phyloP scores from a whole-genome alignment of 371 early-diverging fungal genomes.

The Mucor ambiguus region DNA sequence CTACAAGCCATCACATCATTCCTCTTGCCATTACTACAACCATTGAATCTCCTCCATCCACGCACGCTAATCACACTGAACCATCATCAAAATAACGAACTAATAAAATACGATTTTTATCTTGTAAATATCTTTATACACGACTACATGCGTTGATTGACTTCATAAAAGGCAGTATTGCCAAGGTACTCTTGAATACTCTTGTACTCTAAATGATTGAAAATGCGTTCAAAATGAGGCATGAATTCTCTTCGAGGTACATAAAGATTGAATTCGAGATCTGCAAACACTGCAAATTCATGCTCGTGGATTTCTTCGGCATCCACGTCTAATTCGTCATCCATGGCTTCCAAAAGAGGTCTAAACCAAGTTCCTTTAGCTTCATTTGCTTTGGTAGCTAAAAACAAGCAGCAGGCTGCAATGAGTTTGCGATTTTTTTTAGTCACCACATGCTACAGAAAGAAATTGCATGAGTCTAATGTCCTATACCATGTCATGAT shows the following conservation, averaged over 20 bases:
- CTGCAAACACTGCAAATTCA: slow-evolving; percentile 86
- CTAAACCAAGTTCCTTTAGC: slow-evolving; percentile 66
- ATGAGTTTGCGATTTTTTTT: slow-evolving; percentile 81
- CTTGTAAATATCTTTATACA: not conserved
- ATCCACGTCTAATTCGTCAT: slow-evolving; percentile 68
- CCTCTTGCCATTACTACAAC: slow-evolving; percentile 10
- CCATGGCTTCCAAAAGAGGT: slow-evolving; percentile 43
- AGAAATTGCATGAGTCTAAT: not conserved
- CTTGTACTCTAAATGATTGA: slow-evolving; percentile 44
- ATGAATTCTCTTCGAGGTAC: slow-evolving; percentile 79
- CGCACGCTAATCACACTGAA: not conserved
- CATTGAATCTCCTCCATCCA: not conserved
- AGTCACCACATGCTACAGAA: slow-evolving; percentile 61
- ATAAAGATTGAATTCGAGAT: slow-evolving; percentile 84
- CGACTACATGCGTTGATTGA: slow-evolving; percentile 15
- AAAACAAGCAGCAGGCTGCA: slow-evolving; percentile 79
- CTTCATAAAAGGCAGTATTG: slow-evolving; percentile 46
- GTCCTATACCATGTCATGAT: not conserved
- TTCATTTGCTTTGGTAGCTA: slow-evolving; percentile 87
- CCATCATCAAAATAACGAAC: not conserved
- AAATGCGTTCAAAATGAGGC: slow-evolving; percentile 87
- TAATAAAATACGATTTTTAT: not conserved
- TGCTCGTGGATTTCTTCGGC: slow-evolving; percentile 78
- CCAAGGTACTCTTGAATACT: slow-evolving; percentile 60
- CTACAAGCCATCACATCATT: slow-evolving; percentile 4